These are phyloP conservation scores for Eutrema japonicum DNA, from an alignment of 345 rosid species.

Conservation along the genomic window DNA sequence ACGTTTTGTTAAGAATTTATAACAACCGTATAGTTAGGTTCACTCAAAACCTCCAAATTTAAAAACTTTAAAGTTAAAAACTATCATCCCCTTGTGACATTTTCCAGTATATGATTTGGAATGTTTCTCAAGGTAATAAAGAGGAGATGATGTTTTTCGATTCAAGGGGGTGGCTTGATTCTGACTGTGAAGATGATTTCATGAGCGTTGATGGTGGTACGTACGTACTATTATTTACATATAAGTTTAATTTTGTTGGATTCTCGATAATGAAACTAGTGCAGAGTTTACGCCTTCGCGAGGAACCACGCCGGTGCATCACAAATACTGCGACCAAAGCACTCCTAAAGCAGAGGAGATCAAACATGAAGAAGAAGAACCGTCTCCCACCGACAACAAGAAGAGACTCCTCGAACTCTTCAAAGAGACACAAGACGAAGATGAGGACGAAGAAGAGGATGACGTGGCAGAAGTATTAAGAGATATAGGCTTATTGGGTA, in stretches of 20 bases:
- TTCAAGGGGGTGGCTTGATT: constrained; percentile 77
- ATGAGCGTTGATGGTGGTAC: constrained; percentile 88
- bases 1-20: constrained; percentile 1
- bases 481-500: too few species aligned
- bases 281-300: constrained; percentile 88
- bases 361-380: constrained; percentile 31
- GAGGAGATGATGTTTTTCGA: constrained; percentile 76
- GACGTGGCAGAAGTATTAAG: constrained; percentile 27
- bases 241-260: too few species aligned
- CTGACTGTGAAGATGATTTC: constrained; percentile 94
- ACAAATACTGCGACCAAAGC: constrained; percentile 45
- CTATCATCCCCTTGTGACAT: background rate
- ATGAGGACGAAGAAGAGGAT: constrained; percentile 36
- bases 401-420: constrained; percentile 83
- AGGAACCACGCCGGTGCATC: constrained; percentile 74
- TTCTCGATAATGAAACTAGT: background rate
- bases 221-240: too few species aligned
- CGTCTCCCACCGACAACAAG: constrained; percentile 59
- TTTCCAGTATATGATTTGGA: background rate
- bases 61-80: background rate
- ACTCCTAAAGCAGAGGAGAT: constrained; percentile 41
- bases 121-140: constrained; percentile 52
- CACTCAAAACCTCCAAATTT: constrained; percentile 10
- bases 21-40: constrained; percentile 22
- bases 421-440: constrained; percentile 51